Conservation (phyloP, 768 basidiomycete species). For the Strobilomyces confusus region DNA sequence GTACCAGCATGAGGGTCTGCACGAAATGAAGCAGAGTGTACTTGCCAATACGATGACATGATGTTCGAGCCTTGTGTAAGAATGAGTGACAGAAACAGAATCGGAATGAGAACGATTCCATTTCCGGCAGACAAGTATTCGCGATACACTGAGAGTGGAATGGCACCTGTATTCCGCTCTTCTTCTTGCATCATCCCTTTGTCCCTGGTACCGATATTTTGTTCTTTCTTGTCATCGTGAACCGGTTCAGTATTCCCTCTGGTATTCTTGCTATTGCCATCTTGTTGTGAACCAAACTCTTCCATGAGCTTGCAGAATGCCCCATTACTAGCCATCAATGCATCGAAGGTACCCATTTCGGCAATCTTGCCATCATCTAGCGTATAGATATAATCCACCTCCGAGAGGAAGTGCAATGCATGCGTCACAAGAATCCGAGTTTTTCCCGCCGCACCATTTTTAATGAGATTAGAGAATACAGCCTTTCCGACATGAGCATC, state of each 20-base stretch:
- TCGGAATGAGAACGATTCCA: constrained; percentile 60
- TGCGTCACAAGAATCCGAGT: constrained; percentile 91
- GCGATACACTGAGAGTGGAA: constrained; percentile 30
- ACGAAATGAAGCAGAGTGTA: neutral
- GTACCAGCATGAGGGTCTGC: neutral
- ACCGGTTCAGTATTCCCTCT: constrained; percentile 31
- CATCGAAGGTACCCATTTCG: constrained; percentile 75
- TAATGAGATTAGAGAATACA: constrained; percentile 81
- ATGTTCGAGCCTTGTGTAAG: constrained; percentile 69
- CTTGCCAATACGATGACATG: constrained; percentile 71
- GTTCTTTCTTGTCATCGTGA: constrained; percentile 34
- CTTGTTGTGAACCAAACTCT: constrained; percentile 74
- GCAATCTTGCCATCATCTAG: constrained; percentile 72
- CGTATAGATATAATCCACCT: constrained; percentile 83
- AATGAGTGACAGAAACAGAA: constrained; percentile 56
- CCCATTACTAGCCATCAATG: constrained; percentile 60
- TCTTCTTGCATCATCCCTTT: constrained; percentile 76
- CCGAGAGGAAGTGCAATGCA: constrained; percentile 83
- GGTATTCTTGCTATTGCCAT: constrained; percentile 35
- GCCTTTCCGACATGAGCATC: constrained; percentile 90
- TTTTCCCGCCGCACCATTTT: constrained; percentile 57
- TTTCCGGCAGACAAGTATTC: constrained; percentile 68
- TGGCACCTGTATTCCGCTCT: constrained; percentile 74
- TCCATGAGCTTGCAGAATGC: constrained; percentile 70
- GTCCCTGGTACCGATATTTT: constrained; percentile 36